These are phyloP conservation scores for Termitomyces sp. DNA, from an alignment of 768 basidiomycete genomes.

Conservation along the genomic window DNA sequence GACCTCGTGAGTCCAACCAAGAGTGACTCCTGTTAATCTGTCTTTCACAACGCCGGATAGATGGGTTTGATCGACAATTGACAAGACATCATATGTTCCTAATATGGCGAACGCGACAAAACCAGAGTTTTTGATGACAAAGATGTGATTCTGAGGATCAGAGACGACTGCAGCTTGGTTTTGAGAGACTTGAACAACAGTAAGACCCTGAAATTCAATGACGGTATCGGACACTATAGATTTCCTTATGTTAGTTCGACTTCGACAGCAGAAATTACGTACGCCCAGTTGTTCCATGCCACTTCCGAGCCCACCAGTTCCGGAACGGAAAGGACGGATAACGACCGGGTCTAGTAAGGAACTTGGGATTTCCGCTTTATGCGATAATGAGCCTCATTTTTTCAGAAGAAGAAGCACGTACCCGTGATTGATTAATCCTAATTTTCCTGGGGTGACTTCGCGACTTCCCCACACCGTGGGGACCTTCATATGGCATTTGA, in stretches of 20 bases:
- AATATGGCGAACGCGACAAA: conserved; percentile 75
- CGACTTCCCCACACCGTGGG: conserved; percentile 67
- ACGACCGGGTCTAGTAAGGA: conserved; percentile 68
- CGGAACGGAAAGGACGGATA: conserved; percentile 72
- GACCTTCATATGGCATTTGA: conserved; percentile 19
- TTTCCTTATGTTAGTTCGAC: background rate
- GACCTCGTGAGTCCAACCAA: conserved; percentile 77
- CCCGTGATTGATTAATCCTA: conserved; percentile 76
- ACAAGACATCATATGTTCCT: conserved; percentile 75
- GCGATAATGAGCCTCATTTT: background rate
- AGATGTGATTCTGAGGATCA: conserved; percentile 73
- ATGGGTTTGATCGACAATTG: conserved; percentile 83
- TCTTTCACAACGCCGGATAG: conserved; percentile 56
- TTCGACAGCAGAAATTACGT: conserved; percentile 19
- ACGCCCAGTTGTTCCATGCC: conserved; percentile 65
- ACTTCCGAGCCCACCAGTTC: conserved; percentile 84
- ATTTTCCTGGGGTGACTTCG: conserved; percentile 64
- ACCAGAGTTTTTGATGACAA: conserved; percentile 74
- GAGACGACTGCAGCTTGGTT: conserved; percentile 75
- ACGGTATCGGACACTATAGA: conserved; percentile 71
- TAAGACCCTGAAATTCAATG: conserved; percentile 74
- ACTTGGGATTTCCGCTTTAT: conserved; percentile 64
- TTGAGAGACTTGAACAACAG: conserved; percentile 83
- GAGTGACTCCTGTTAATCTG: conserved; percentile 47
- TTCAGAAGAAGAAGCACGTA: conserved; percentile 16